Conservation (phyloP, 179 eudicot species). For the Heliamphora pulchella region DNA sequence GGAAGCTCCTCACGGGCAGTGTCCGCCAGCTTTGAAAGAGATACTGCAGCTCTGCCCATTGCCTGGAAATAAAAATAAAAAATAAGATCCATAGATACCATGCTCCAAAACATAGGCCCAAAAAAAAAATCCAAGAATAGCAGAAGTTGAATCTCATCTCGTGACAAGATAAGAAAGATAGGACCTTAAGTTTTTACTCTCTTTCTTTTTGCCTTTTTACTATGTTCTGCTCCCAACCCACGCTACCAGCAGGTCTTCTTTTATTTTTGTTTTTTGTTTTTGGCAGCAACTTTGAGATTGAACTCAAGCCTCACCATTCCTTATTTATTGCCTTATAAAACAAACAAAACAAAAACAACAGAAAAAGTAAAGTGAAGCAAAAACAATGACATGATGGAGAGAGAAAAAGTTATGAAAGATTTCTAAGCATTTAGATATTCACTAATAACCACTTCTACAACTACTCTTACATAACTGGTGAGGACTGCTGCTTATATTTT, state of each 20-base stretch:
- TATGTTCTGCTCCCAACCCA: not conserved
- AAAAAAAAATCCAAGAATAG: not conserved
- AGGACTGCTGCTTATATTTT: too few species aligned
- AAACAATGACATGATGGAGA: not conserved
- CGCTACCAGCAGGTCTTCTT: not conserved
- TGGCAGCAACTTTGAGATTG: not conserved
- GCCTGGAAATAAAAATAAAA: conserved; percentile 41
- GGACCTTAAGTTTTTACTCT: not conserved
- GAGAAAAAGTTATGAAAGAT: too few species aligned
- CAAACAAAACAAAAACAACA: not conserved
- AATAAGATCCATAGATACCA: not conserved
- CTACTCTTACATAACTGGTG: too few species aligned
- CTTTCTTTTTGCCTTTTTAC: not conserved
- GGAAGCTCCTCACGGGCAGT: conserved; percentile 87
- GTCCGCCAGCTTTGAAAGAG: conserved; percentile 79
- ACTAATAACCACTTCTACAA: too few species aligned
- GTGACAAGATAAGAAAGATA: not conserved
- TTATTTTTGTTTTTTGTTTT: not conserved
- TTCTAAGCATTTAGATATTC: too few species aligned
- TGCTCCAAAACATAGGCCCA: not conserved
- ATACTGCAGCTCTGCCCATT: conserved; percentile 70
- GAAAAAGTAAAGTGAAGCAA: not conserved
- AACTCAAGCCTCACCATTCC: not conserved
- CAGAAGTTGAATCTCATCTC: not conserved
- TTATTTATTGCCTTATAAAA: not conserved